Base-by-base conservation (phyloP, 129 eudicot species). In the Chrysanthemum lavandulifolium region DNA sequence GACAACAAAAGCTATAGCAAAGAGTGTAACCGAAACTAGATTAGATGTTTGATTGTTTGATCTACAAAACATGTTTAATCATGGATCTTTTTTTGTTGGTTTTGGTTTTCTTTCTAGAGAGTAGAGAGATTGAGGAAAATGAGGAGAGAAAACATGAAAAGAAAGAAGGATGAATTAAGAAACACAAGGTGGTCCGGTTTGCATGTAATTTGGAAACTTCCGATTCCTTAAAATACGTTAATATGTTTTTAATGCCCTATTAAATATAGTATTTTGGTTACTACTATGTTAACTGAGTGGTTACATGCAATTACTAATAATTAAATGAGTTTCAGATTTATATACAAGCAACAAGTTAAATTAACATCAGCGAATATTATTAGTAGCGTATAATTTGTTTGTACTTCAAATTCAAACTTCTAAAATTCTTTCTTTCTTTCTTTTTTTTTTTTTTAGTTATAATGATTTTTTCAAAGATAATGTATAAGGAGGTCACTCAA, bases 161-260 rank as follows among this genome's bases (percentile, higher is more conserved):
- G 55, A n/a, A 31, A 67, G 1, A 16, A 8, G 33, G 25, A 18
- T 18, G 52, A 58, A 3, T 57, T 72, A 71, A 69, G 52, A 64
- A 69, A 80, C 66, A 27, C 55, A 49, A 69, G 76, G 60, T 55
- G 75, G 77, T 64, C 64, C 55, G 69, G 77, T 72, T 57, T 78
- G 78, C 84, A 81, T 69, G 78, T 56, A 70, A 76, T 56, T 75
- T 61, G 81, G 84, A 81, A 81, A 69, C 52, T 75, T 80, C 81
- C 77, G 29, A 80, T 63, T 75, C 67, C 71, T 62, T 36, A 65
- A n/a, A 45, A 67, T 67, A 6, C 27, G 73, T 50, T 14, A 45
- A 8, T 40, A 56, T 75, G 80, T 80, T 71, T 45, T 65, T 29
- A 40, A 40, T 40, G 47, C 47, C 47, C 10, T 5, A 40, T 40